Evolutionary conservation across 305 asterid genomes (phyloP), one percentile per base, ranked within the genome.

Genomic region (Ilex paraguariensis): DNA sequence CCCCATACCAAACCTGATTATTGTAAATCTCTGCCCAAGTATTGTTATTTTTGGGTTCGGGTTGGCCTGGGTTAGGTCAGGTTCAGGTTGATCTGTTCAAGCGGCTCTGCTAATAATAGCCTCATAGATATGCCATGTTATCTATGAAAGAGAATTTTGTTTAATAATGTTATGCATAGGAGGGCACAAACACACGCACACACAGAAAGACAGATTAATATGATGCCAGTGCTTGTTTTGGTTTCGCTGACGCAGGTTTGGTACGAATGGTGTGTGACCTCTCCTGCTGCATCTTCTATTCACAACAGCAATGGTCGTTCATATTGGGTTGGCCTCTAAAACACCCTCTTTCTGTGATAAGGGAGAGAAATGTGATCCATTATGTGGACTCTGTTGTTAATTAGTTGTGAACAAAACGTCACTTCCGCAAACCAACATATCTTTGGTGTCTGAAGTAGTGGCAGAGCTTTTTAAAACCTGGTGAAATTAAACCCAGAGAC

Each of bases 261-360:
- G 99, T 94, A 94, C 32, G 99, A 94, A 78, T 94, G 99, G 99
- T 80, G 90, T 40, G 89, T 88, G 67, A 64, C 80, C 28, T 88
- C 95, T 60, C 99, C 99, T 42, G 69, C 73, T 45, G 69, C 90
- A 53, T 77, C 85, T n/a, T 88, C 96, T 54, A 66, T 94, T 76
- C 99, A 94, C 85, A 94, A 94, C 81, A 78, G 87, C 39, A 90
- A 85, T 36, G 99, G 99, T 6, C 96, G 99, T 40, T 94, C 99
- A 4, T 87, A 94, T 67, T 94, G 99, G 99, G 99, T 94, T 31
- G 99, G 99, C 54, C 84, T 94, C 61, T 91, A 84, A 76, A 68
- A 15, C 30, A 33, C 54, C 54, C 28, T 21, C 28, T 21, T 21
- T 21, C 28, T 21, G 28, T 21, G 3, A 36, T 8, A 36, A 36